Conservation (phyloP, 2,329 filamentous ascomycete genomes). For the Aspergillus pseudoglaucus region DNA sequence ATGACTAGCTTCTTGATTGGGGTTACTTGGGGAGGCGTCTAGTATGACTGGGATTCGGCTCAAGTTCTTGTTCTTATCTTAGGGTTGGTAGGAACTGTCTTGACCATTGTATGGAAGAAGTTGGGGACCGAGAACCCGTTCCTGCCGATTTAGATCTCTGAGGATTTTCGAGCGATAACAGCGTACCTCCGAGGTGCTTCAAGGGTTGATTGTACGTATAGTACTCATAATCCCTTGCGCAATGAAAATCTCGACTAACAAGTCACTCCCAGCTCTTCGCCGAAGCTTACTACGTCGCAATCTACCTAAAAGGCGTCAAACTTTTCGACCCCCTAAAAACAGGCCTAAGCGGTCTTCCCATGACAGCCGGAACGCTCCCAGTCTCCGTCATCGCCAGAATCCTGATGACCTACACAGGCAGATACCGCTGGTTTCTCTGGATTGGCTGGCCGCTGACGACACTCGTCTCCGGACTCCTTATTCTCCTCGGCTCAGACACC, state of each 20-base stretch:
- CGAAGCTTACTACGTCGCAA: constrained; percentile 50
- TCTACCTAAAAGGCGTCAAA: constrained; percentile 43
- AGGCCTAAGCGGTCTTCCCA: constrained; percentile 53
- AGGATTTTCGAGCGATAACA: constrained; percentile 42
- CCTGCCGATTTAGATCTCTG: constrained; percentile 41
- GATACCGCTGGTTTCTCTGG: constrained; percentile 57
- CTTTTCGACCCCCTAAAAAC: constrained; percentile 49
- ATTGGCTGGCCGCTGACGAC: constrained; percentile 56
- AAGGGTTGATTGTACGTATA: constrained; percentile 37
- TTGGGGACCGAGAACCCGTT: constrained; percentile 46
- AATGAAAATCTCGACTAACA: background rate
- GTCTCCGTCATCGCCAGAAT: constrained; percentile 47
- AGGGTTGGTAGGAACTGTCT: constrained; percentile 46
- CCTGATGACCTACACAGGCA: constrained; percentile 48
- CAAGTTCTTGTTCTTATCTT: constrained; percentile 57
- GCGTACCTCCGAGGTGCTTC: constrained; percentile 50
- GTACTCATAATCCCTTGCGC: too few species aligned
- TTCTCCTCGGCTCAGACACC: constrained; percentile 36
- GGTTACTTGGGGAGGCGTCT: constrained; percentile 59
- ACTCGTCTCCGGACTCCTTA: constrained; percentile 49
- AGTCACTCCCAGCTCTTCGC: constrained; percentile 33
- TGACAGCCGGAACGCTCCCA: constrained; percentile 59
- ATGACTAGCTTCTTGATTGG: constrained; percentile 56
- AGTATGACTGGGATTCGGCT: constrained; percentile 59
- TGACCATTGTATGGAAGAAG: constrained; percentile 51